phyloP scores from a whole-genome alignment of 352 stramenopile genomes.

The Phytopythium oedochilum region DNA sequence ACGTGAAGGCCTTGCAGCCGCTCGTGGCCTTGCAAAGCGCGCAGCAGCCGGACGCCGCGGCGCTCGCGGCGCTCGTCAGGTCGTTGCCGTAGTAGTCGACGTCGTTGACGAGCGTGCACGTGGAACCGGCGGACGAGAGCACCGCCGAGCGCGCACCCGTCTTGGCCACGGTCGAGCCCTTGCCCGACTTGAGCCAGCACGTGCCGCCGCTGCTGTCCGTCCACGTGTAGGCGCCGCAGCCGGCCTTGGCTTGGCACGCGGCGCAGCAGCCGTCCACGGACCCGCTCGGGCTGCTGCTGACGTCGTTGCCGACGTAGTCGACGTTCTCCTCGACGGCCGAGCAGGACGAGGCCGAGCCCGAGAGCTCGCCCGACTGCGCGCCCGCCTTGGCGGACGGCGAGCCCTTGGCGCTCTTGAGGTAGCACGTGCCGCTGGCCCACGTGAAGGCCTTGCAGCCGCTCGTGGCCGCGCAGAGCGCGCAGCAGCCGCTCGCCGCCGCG shows the following conservation, averaged over 20 bases:
- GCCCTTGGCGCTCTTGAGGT: conserved; percentile 42
- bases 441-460: conserved; percentile 36
- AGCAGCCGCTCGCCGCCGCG: conserved; percentile 13
- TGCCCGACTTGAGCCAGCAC: conserved; percentile 41
- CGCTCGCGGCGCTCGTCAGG: conserved; percentile 14
- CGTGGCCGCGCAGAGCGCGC: conserved; percentile 18
- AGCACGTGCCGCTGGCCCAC: conserved; percentile 57
- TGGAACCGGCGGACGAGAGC: not conserved
- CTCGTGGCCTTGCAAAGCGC: conserved; percentile 16
- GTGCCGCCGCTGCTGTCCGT: conserved; percentile 33
- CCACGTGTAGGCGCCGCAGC: conserved; percentile 36
- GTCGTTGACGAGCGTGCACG: conserved; percentile 19
- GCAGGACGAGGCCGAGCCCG: conserved; percentile 3
- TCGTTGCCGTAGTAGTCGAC: conserved; percentile 37
- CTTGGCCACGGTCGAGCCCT: conserved; percentile 10
- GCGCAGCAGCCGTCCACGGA: conserved; percentile 22
- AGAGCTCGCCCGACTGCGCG: conserved; percentile 22
- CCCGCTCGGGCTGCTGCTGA: conserved; percentile 13
- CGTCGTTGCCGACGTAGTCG: conserved; percentile 22
- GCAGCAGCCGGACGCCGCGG: conserved; percentile 16
- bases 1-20: conserved; percentile 45
- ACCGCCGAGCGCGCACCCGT: conserved; percentile 13
- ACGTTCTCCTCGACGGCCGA: conserved; percentile 27
- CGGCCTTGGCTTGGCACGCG: conserved; percentile 14
- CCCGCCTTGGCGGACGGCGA: conserved; percentile 6